Conservation (phyloP, 2,329 filamentous ascomycete genomes). For the Penicillium sp. region DNA sequence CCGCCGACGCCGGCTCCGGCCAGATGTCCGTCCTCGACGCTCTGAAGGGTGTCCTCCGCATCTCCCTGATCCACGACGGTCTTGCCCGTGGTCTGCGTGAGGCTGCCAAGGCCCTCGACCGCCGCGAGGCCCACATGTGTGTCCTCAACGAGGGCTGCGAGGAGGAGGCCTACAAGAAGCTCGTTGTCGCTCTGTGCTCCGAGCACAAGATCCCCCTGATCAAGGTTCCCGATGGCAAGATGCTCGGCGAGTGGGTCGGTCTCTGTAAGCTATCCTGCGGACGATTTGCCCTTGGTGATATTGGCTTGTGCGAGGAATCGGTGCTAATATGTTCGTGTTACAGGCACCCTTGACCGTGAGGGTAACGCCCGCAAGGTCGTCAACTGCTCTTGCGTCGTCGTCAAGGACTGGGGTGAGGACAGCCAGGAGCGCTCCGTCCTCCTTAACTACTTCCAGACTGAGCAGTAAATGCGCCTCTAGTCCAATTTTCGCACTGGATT, state of each 20-base stretch:
- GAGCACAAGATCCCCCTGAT: constrained; percentile 99
- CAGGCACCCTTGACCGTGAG: constrained; percentile 97
- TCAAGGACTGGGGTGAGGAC: constrained; percentile 99
- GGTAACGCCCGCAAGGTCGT: constrained; percentile 99
- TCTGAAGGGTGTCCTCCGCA: constrained; percentile 98
- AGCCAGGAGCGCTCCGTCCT: constrained; percentile 98
- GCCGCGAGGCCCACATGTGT: constrained; percentile 99
- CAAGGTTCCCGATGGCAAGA: constrained; percentile 99
- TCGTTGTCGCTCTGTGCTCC: constrained; percentile 95
- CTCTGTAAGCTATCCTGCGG: constrained; percentile 73
- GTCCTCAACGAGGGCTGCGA: constrained; percentile 99
- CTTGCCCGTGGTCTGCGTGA: constrained; percentile 97
- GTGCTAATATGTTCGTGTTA: constrained; percentile 19
- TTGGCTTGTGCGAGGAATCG: background rate
- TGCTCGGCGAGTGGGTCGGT: constrained; percentile 99
- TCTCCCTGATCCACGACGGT: constrained; percentile 98
- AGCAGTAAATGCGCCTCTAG: constrained; percentile 45
- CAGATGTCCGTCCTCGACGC: constrained; percentile 97
- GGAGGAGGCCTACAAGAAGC: constrained; percentile 99
- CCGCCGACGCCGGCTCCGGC: constrained; percentile 75
- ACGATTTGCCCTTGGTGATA: constrained; percentile 2
- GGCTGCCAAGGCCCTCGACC: constrained; percentile 97
- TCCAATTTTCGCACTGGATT: constrained; percentile 1
- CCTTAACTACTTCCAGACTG: constrained; percentile 99
- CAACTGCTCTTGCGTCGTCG: constrained; percentile 99